Evolutionary conservation across 495 filamentous ascomycete species (phyloP).

Genomic region (Xanthoparmelia taractica): DNA sequence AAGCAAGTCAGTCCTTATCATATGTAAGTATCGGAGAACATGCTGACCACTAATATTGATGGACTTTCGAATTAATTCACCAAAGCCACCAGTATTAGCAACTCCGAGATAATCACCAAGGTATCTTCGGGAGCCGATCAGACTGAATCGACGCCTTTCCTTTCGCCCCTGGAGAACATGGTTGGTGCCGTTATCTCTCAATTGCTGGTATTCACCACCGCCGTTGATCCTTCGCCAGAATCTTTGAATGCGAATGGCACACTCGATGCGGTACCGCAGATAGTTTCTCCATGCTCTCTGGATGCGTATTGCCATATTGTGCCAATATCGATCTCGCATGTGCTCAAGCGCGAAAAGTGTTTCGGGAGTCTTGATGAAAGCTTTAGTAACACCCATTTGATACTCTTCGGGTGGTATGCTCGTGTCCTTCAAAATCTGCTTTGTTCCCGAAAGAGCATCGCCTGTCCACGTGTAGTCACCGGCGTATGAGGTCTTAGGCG

Average conservation of each 20-base stretch:
- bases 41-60: conserved; percentile 50
- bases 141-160: conserved; percentile 81
- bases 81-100: conserved; percentile 69
- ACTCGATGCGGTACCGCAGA: conserved; percentile 82
- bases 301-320: conserved; percentile 98
- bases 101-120: conserved; percentile 92
- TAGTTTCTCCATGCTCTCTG: conserved; percentile 97
- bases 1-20: conserved; percentile 16
- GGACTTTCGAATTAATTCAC: conserved; percentile 67
- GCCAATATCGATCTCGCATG: conserved; percentile 97
- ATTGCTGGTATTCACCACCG: conserved; percentile 75
- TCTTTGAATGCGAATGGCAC: conserved; percentile 86
- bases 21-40: not conserved
- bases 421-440: conserved; percentile 91
- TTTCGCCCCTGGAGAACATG: conserved; percentile 73
- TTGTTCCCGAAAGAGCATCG: conserved; percentile 76
- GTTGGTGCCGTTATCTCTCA: conserved; percentile 80
- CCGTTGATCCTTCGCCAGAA: conserved; percentile 90
- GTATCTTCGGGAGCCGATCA: conserved; percentile 86
- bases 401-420: conserved; percentile 91
- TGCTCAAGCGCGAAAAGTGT: conserved; percentile 95
- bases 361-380: conserved; percentile 97
- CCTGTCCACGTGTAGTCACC: conserved; percentile 96
- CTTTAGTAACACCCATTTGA: conserved; percentile 94
- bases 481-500: conserved; percentile 88